Percentiles rank a stretch among this genome's conserved stretches.
Evolutionary conservation across 768 basidiomycete species (phyloP).

Genomic region (Dioszegia crocea): DNA sequence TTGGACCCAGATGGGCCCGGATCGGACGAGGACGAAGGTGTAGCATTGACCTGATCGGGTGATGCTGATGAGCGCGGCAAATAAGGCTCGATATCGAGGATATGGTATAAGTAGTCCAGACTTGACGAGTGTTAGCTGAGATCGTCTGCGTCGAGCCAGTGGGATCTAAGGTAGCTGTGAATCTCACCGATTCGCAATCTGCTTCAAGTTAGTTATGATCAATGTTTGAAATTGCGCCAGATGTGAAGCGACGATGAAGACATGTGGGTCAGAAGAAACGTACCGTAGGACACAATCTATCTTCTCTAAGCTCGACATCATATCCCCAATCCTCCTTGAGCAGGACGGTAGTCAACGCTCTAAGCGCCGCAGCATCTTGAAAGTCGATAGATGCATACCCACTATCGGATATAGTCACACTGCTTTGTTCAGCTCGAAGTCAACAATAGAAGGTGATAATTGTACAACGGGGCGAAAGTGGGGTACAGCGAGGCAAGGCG

Average conservation of each 20-base stretch:
- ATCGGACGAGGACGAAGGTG: neutral
- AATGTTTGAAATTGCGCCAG: no score
- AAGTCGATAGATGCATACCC: constrained; percentile 65
- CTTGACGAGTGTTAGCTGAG: constrained; percentile 50
- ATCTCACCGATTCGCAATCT: constrained; percentile 43
- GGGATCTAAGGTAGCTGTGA: neutral
- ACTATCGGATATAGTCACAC: constrained; percentile 21
- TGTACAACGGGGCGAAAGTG: constrained; percentile 58
- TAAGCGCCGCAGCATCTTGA: constrained; percentile 64
- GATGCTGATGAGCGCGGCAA: constrained; percentile 21
- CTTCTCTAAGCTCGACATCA: constrained; percentile 59
- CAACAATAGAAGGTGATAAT: constrained; percentile 22
- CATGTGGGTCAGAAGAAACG: constrained; percentile 35
- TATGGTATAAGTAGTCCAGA: constrained; percentile 70
- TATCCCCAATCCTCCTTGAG: constrained; percentile 70
- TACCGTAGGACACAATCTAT: constrained; percentile 85
- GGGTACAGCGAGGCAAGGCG: constrained; percentile 60
- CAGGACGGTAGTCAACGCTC: constrained; percentile 74
- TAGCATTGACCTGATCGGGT: no score
- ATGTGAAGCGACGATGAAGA: no score
- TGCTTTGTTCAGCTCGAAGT: neutral
- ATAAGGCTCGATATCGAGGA: constrained; percentile 38
- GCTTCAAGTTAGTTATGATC: neutral
- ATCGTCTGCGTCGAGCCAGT: no score
- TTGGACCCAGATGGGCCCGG: neutral